Conservation (phyloP, 371 early-diverging fungal genomes). For the Homolaphlyctis polyrhiza region DNA sequence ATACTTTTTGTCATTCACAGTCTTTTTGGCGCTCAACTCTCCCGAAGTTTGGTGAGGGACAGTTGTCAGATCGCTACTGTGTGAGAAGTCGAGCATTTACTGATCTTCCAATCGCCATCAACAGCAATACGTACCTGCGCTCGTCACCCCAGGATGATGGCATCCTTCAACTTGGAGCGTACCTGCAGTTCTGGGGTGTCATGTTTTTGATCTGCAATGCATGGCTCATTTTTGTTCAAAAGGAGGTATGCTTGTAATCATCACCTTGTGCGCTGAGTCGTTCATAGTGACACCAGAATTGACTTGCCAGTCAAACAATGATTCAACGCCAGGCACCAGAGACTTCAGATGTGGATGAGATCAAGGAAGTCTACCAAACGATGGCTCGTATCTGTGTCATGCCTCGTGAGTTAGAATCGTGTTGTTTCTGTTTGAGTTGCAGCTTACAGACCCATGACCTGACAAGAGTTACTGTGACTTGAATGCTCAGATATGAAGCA, state of each 20-base stretch:
- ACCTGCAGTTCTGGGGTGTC: constrained; percentile 88
- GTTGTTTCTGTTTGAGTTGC: not conserved
- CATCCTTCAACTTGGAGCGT: constrained; percentile 72
- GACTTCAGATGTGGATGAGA: constrained; percentile 12
- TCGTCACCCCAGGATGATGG: constrained; percentile 64
- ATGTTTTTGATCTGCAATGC: constrained; percentile 80
- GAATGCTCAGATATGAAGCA: constrained; percentile 65
- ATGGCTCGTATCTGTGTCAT: constrained; percentile 28
- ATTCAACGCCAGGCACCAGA: constrained; percentile 9
- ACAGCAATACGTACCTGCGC: constrained; percentile 85
- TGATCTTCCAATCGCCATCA: not conserved
- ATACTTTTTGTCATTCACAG: constrained; percentile 93
- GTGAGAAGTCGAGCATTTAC: not conserved
- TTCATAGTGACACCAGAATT: too few relatives aligned
- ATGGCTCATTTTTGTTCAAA: constrained; percentile 73
- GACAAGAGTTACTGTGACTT: not conserved
- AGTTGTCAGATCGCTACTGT: not conserved
- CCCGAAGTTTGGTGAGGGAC: constrained; percentile 69
- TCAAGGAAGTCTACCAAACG: constrained; percentile 27
- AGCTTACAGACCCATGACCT: constrained; percentile 2
- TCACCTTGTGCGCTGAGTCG: too few relatives aligned
- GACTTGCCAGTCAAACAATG: too few relatives aligned
- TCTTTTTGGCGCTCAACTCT: constrained; percentile 92
- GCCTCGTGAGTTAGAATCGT: constrained; percentile 17
- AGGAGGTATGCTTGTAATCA: too few relatives aligned